These are phyloP conservation scores for Globomyces pollinis-pini DNA, from an alignment of 192 early-diverging fungal genomes.

Conservation along the genomic window DNA sequence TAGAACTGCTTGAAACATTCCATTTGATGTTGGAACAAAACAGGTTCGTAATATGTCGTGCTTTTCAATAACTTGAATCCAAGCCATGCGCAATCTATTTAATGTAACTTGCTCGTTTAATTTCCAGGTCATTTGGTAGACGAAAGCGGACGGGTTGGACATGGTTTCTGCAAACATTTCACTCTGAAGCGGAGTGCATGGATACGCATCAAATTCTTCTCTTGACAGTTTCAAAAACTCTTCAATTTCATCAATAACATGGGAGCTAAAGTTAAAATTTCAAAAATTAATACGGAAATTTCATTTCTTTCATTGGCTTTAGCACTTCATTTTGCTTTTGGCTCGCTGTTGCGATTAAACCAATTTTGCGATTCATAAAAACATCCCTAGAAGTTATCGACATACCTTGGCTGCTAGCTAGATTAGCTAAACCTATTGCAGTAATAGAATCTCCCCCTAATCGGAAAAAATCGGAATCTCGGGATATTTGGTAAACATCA, in stretches of 20 bases:
- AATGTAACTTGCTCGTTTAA: neutral
- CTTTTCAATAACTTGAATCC: neutral
- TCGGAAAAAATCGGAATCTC: slow-evolving; percentile 25
- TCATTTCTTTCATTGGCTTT: neutral
- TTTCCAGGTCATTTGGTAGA: neutral
- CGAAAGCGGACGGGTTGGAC: neutral
- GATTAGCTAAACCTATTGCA: slow-evolving; percentile 4
- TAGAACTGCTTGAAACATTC: neutral
- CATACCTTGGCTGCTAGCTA: neutral
- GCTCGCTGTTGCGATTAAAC: neutral
- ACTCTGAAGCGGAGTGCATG: slow-evolving; percentile 1
- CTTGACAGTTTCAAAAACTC: neutral
- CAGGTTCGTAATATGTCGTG: neutral
- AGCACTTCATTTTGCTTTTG: neutral
- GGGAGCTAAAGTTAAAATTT: neutral
- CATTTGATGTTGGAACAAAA: neutral
- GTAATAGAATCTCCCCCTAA: slow-evolving; percentile 32
- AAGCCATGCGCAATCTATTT: neutral
- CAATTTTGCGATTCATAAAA: neutral
- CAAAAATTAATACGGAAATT: neutral
- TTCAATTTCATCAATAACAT: neutral
- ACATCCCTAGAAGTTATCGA: neutral
- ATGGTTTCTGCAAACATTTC: neutral
- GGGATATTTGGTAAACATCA: slow-evolving; percentile 3
- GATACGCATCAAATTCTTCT: neutral